Percentiles rank a stretch among this genome's conserved stretches.
These are phyloP conservation scores for Niveomyces coronatus DNA, from an alignment of 2,329 filamentous ascomycete species.

Conservation along the genomic window DNA sequence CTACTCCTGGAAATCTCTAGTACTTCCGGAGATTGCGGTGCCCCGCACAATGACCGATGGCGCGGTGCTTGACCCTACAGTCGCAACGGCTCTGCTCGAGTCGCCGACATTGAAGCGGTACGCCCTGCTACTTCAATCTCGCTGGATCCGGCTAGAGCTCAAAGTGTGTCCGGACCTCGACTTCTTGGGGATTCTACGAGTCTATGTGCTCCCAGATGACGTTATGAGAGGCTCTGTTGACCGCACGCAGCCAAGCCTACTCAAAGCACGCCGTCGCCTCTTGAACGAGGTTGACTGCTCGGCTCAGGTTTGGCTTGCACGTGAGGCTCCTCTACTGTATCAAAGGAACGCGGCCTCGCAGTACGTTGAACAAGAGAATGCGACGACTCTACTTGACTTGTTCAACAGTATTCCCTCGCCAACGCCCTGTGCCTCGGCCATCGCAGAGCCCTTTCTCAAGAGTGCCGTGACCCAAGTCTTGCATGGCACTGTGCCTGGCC, in stretches of 20 bases:
- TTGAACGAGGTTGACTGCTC: conserved; percentile 47
- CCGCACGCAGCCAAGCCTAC: conserved; percentile 33
- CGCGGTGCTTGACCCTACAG: conserved; percentile 11
- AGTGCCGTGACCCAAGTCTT: conserved; percentile 48
- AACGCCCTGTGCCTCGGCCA: conserved; percentile 37
- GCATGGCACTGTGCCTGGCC: conserved; percentile 39
- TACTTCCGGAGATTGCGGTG: neutral
- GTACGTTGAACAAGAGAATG: conserved; percentile 15
- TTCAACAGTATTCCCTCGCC: conserved; percentile 69
- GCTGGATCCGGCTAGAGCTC: conserved; percentile 37
- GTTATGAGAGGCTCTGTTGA: conserved; percentile 42
- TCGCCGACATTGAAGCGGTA: conserved; percentile 16
- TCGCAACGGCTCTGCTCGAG: conserved; percentile 22
- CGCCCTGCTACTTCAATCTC: conserved; percentile 21
- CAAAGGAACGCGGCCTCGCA: conserved; percentile 21
- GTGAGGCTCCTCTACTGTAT: conserved; percentile 14
- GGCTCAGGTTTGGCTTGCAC: conserved; percentile 42
- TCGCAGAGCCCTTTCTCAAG: conserved; percentile 40
- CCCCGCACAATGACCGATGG: neutral
- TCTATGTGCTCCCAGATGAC: conserved; percentile 60
- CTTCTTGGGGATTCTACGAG: conserved; percentile 30
- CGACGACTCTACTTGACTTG: conserved; percentile 48
- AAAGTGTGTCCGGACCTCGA: conserved; percentile 13
- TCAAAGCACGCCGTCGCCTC: conserved; percentile 35
- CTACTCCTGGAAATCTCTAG: neutral